A percentile compares a stretch with the other conserved stretches of the same genome.
Conservation (phyloP, 2,329 filamentous ascomycete species). For the Pyrenophora teres region DNA sequence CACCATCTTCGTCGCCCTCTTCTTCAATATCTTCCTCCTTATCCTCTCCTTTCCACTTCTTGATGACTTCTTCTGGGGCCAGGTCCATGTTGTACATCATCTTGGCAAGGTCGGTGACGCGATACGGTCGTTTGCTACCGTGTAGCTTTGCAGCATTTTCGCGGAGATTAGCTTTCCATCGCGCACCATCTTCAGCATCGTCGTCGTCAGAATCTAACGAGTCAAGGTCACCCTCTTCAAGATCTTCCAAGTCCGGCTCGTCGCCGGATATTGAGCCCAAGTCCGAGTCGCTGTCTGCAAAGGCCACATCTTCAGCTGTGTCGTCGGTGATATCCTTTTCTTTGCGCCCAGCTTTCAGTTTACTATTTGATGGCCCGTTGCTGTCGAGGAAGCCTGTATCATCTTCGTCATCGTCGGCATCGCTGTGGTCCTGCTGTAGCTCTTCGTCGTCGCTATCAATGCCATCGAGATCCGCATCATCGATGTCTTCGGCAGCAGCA, state of each 20-base stretch:
- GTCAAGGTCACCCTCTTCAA: slow-evolving; percentile 56
- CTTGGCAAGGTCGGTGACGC: slow-evolving; percentile 80
- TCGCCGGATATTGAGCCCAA: slow-evolving; percentile 81
- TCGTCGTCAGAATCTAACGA: slow-evolving; percentile 59
- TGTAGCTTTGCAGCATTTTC: slow-evolving; percentile 76
- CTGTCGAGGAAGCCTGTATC: slow-evolving; percentile 51
- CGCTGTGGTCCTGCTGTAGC: slow-evolving; percentile 54
- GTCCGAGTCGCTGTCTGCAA: slow-evolving; percentile 97
- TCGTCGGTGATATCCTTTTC: slow-evolving; percentile 36
- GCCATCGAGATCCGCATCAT: slow-evolving; percentile 56
- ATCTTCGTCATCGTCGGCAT: slow-evolving; percentile 59
- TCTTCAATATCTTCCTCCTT: slow-evolving; percentile 57
- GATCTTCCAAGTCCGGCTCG: slow-evolving; percentile 41
- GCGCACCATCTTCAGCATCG: slow-evolving; percentile 72
- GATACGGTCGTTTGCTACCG: slow-evolving; percentile 70
- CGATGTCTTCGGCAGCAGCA: slow-evolving; percentile 55
- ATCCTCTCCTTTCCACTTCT: slow-evolving; percentile 76
- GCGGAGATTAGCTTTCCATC: slow-evolving; percentile 88
- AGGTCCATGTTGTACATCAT: slow-evolving; percentile 87
- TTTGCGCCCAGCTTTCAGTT: slow-evolving; percentile 34
- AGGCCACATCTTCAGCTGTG: slow-evolving; percentile 72
- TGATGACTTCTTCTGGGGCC: slow-evolving; percentile 73
- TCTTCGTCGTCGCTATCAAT: slow-evolving; percentile 59
- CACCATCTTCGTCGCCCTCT: slow-evolving; percentile 67
- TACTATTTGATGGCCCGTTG: slow-evolving; percentile 48